These are phyloP conservation scores for Sporothrix pseudoabietina DNA, from an alignment of 2,329 filamentous ascomycete species.

Conservation along the genomic window DNA sequence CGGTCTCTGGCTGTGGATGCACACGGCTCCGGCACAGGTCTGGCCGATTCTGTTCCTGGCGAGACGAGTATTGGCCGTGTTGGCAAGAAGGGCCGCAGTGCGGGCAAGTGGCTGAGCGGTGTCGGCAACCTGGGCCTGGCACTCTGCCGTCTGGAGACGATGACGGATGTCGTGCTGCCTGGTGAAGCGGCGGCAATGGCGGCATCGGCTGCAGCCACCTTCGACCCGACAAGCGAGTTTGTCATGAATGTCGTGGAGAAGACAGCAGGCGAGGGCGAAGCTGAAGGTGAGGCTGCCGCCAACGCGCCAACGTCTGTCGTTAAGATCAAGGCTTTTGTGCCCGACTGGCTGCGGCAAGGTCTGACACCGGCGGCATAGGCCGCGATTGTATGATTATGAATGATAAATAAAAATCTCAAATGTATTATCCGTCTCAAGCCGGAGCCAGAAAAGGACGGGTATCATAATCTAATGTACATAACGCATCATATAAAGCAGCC, in stretches of 20 bases:
- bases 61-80: conserved; percentile 55
- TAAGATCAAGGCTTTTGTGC: conserved; percentile 79
- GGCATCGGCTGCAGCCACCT: conserved; percentile 62
- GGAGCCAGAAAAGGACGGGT: conserved; percentile 18
- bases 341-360: conserved; percentile 65
- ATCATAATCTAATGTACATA: conserved; percentile 28
- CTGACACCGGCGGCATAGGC: conserved; percentile 39
- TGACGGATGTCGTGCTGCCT: conserved; percentile 75
- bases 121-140: conserved; percentile 82
- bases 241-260: conserved; percentile 45
- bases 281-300: conserved; percentile 46
- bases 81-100: conserved; percentile 65
- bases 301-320: conserved; percentile 46
- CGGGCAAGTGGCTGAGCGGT: conserved; percentile 77
- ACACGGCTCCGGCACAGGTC: conserved; percentile 48
- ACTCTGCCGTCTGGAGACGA: conserved; percentile 83
- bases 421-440: conserved; percentile 13
- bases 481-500: neutral
- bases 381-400: neutral
- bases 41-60: conserved; percentile 46
- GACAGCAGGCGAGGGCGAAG: conserved; percentile 31
- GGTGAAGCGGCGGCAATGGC: conserved; percentile 66
- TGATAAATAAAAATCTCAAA: neutral
- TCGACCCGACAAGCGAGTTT: conserved; percentile 63
- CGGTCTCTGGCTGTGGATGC: conserved; percentile 43